Evolutionary conservation across 1,284 basidiomycete genomes (phyloP).

Genomic region (Apiotrichum veenhuisii): DNA sequence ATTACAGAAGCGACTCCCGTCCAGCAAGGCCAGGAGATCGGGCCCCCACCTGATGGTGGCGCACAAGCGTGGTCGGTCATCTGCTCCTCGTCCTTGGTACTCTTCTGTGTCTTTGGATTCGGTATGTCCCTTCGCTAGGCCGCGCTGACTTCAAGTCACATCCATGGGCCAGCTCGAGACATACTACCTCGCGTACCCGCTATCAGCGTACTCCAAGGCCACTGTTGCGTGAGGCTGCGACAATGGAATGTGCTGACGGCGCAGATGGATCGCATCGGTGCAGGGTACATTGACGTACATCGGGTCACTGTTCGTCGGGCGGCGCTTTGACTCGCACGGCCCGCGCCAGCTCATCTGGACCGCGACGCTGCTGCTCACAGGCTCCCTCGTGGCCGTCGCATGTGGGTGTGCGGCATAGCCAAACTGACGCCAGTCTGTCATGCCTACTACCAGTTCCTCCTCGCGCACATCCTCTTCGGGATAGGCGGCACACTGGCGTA

Average conservation of each 20-base stretch:
- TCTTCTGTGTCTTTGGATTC: slow-evolving; percentile 42
- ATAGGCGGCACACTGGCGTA: slow-evolving; percentile 39
- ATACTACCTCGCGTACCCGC: slow-evolving; percentile 41
- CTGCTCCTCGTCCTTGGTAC: slow-evolving; percentile 33
- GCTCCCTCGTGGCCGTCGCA: slow-evolving; percentile 35
- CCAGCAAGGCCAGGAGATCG: slow-evolving; percentile 15
- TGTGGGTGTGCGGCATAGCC: slow-evolving; percentile 26
- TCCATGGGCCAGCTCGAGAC: slow-evolving; percentile 41
- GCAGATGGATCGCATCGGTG: slow-evolving; percentile 42
- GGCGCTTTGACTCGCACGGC: slow-evolving; percentile 44
- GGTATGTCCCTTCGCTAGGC: slow-evolving; percentile 22
- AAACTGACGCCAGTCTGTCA: slow-evolving; percentile 30
- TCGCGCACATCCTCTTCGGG: slow-evolving; percentile 41
- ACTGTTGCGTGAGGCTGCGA: slow-evolving; percentile 31
- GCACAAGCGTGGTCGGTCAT: slow-evolving; percentile 32
- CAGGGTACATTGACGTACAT: slow-evolving; percentile 34
- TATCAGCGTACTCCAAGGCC: slow-evolving; percentile 31
- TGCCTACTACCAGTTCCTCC: slow-evolving; percentile 44
- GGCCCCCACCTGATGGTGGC: slow-evolving; percentile 43
- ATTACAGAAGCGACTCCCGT: background rate
- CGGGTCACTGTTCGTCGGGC: slow-evolving; percentile 34
- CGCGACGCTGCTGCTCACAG: slow-evolving; percentile 31
- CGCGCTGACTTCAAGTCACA: slow-evolving; percentile 26
- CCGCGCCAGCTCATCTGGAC: slow-evolving; percentile 27
- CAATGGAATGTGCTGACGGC: background rate